Evolutionary conservation across 1,139 yeast genomes (phyloP), one percentile per base, ranked within the genome.

Genomic region (Saccharomyces hybrid): DNA sequence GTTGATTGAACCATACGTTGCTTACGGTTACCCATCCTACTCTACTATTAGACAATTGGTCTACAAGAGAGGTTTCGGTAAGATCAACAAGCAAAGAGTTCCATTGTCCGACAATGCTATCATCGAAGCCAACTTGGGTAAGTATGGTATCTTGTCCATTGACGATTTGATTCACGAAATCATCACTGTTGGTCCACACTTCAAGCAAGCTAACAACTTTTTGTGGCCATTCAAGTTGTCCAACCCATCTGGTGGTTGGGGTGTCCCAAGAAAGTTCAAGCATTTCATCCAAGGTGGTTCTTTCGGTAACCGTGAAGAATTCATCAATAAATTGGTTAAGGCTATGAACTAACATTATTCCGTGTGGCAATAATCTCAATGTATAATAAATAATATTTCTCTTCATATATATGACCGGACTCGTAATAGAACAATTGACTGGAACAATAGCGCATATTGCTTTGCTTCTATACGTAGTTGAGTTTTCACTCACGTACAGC

Each of bases 251-350:
- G 99, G 99, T 78, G 99, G 99, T 78, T 93, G 96, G 98, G 96
- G 97, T 81, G 88, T 90, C 67, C 83, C 86, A 76, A 90, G 98
- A 87, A 93, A 93, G 85, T 93, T 93, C 96, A 86, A 85, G 84
- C 99, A 93, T 83, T 93, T 88, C 77, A 88, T 93, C 84, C 97
- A 91, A 83, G 98, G 99, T 83, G 99, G 99, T 84, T 88, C 96
- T 81, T 83, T 91, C 77, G 99, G 99, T 85, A 91, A 93, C 96
- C 90, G 98, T 81, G 99, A 93, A 82, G 88, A 91, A 75, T 86
- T 83, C 89, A 93, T 93, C 81, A 93, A 93, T 85, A 87, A 88
- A 77, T 88, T 95, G 79, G 91, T 93, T 76, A 90, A 91, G 84
- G 89, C 95, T 77, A 88, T 88, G 95, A 87, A 86, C 90, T 87